Evolutionary conservation across 495 filamentous ascomycete species (phyloP), one percentile per base, ranked within the genome.

Genomic region (Achaetomiella virescens): DNA sequence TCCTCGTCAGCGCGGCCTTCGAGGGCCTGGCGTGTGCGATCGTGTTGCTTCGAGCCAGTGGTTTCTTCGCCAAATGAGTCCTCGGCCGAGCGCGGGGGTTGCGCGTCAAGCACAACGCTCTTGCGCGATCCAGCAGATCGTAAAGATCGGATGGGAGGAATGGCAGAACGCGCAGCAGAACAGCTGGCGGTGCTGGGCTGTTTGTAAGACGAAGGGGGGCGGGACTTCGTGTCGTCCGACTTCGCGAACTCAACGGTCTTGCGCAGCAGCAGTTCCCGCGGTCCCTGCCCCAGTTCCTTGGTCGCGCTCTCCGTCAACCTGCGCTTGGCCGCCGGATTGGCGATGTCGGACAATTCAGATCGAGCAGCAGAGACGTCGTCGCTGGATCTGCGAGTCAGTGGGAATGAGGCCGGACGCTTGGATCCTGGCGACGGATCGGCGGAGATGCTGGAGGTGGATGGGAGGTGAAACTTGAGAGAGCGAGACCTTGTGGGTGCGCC

Each of bases 61-160:
- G 63, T 54, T 37, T 73, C 72, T 8, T 70, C 70, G 18, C 71
- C 69, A 40, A 63, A 59, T 21, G 72, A 70, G 53, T 72, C 57
- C 6, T 67, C 71, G 29, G 65, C 66, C 15, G 61, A 52, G 15
- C 68, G 66, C 29, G 59, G 38, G 36, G 61, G 31, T 57, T 67
- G 75, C 76, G 78, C 77, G 58, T 81, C 78, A 59, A 72, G 62
- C 1, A 68, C 64, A n/a, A 72, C 64, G 61, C 74, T 77, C 55
- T 73, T 75, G 54, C 79, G 72, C 35, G 75, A 70, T 8, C 70
- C 69, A 21, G 78, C 78, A 12, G 77, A 77, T 42, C 76, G 77
- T 57, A 78, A 79, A 22, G 68, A 63, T 29, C 78, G 72, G 57
- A 77, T 80, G 9, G 76, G 75, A 10, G 75, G 75, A 38, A 78